Evolutionary conservation across 164 flowering plant species (phyloP).

Genomic region (Dillenia turbinata): DNA sequence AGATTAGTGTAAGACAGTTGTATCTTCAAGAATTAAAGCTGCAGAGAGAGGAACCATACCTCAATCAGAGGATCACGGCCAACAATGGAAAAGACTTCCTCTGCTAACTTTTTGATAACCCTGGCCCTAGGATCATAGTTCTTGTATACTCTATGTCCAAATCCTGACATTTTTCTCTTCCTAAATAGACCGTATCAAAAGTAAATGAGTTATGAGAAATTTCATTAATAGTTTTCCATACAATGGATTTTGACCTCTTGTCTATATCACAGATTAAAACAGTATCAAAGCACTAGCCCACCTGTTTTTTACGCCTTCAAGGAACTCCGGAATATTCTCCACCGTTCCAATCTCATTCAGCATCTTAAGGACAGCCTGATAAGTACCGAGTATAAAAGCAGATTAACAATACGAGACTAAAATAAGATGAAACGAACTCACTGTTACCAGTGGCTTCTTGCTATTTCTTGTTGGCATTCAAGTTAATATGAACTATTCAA

Average conservation of each 20-base stretch:
- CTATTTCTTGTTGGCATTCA: neutral
- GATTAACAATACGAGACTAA: neutral
- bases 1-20: neutral
- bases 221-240: too few species aligned
- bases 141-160: constrained; percentile 98
- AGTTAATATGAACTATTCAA: neutral
- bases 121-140: constrained; percentile 99
- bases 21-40: neutral
- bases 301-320: constrained; percentile 96
- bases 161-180: constrained; percentile 98
- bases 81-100: constrained; percentile 96
- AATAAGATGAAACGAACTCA: neutral
- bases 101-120: constrained; percentile 83
- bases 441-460: too few species aligned
- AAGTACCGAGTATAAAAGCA: constrained; percentile 6
- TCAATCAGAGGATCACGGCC: constrained; percentile 98
- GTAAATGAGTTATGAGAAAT: neutral
- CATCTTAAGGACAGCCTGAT: constrained; percentile 98
- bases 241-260: too few species aligned
- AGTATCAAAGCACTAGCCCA: constrained; percentile 4
- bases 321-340: constrained; percentile 94
- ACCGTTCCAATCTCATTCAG: constrained; percentile 83
- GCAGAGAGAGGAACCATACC: constrained; percentile 31
- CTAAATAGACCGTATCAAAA: constrained; percentile 26
- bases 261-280: too few species aligned